phyloP scores from a whole-genome alignment of 768 basidiomycete genomes.

The Suillus placidus region DNA sequence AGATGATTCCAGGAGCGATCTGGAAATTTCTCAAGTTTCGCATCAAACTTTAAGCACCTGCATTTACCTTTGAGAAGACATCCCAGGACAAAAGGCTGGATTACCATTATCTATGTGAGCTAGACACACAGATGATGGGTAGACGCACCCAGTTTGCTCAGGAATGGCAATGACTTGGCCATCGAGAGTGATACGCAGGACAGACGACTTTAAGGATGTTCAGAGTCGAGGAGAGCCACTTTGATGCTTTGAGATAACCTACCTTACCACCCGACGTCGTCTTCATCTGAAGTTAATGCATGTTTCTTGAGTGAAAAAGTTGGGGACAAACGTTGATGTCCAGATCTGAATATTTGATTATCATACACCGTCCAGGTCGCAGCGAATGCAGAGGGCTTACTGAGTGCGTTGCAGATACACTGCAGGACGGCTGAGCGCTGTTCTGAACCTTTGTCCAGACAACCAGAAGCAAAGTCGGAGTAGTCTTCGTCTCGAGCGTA shows the following conservation, averaged over 20 bases:
- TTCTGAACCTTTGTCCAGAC: conserved; percentile 28
- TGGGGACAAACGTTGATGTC: conserved; percentile 37
- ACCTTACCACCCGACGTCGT: conserved; percentile 44
- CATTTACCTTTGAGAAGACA: conserved; percentile 23
- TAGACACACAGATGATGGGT: neutral
- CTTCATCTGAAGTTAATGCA: conserved; percentile 39
- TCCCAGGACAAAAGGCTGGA: conserved; percentile 37
- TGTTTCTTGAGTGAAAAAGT: conserved; percentile 42
- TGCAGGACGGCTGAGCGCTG: conserved; percentile 37
- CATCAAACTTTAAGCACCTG: conserved; percentile 15
- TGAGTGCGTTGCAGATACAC: conserved; percentile 51
- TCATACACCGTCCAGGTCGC: conserved; percentile 29
- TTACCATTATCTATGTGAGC: conserved; percentile 6
- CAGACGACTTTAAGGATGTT: conserved; percentile 15
- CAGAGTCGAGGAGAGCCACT: neutral
- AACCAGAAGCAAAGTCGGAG: conserved; percentile 42
- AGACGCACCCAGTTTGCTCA: conserved; percentile 23
- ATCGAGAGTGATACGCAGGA: conserved; percentile 9
- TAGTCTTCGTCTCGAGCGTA: conserved; percentile 35
- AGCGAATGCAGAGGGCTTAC: conserved; percentile 31
- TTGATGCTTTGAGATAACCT: conserved; percentile 16
- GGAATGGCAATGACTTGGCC: conserved; percentile 14
- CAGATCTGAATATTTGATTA: conserved; percentile 32
- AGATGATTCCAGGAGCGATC: conserved; percentile 48
- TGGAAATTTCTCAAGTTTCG: conserved; percentile 22